These are phyloP conservation scores for Trichomonascaceae sp. DNA, from an alignment of 1,139 yeast genomes.

Conservation along the genomic window DNA sequence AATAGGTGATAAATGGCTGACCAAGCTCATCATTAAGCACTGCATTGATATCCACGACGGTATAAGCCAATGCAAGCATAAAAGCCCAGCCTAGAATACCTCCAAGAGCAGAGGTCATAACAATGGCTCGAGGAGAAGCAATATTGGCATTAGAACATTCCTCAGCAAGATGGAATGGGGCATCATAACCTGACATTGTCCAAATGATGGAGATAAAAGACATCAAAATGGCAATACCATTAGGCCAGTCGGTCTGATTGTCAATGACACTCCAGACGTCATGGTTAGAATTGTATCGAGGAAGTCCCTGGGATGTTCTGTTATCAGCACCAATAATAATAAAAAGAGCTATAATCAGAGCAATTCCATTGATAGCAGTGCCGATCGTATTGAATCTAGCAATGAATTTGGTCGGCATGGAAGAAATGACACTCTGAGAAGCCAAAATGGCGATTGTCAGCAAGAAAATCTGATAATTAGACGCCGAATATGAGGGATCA, in stretches of 20 bases:
- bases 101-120: conserved; percentile 56
- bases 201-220: conserved; percentile 63
- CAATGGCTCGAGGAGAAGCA: conserved; percentile 64
- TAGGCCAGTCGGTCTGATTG: conserved; percentile 63
- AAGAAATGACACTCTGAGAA: conserved; percentile 37
- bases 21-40: conserved; percentile 53
- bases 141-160: conserved; percentile 62
- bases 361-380: conserved; percentile 43
- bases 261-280: conserved; percentile 51
- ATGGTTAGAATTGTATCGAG: conserved; percentile 48
- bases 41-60: conserved; percentile 48
- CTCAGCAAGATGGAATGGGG: conserved; percentile 69
- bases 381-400: conserved; percentile 52
- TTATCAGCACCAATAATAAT: conserved; percentile 53
- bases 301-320: conserved; percentile 23
- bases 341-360: conserved; percentile 50
- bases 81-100: conserved; percentile 58
- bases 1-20: conserved; percentile 58
- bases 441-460: conserved; percentile 49
- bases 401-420: conserved; percentile 47
- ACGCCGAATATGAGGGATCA: conserved; percentile 37
- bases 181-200: conserved; percentile 74
- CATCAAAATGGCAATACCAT: conserved; percentile 56
- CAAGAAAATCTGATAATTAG: conserved; percentile 47
- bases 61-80: conserved; percentile 61